These are phyloP conservation scores for Phlegmacium glaucopus DNA, from an alignment of 768 basidiomycete species.

Conservation along the genomic window DNA sequence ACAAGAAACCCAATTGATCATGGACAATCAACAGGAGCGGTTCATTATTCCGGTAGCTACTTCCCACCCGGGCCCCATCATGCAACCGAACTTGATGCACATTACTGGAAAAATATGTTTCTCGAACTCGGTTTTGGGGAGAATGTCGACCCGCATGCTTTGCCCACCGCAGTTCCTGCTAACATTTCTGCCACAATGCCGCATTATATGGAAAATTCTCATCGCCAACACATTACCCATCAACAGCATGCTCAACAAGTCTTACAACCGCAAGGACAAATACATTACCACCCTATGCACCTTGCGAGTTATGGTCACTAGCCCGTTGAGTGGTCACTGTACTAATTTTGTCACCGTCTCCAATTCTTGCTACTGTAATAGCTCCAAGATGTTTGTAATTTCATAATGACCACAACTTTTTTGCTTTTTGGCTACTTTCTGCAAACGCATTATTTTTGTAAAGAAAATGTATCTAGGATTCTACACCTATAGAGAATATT, in stretches of 20 bases:
- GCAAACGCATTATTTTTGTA: slow-evolving; percentile 15
- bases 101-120: slow-evolving; percentile 76
- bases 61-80: slow-evolving; percentile 37
- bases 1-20: slow-evolving; percentile 9
- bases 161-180: slow-evolving; percentile 18
- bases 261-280: slow-evolving; percentile 15
- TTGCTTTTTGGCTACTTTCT: slow-evolving; percentile 8
- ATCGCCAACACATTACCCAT: slow-evolving; percentile 9
- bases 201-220: slow-evolving; percentile 25
- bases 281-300: slow-evolving; percentile 20
- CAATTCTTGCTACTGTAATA: not conserved
- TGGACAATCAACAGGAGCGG: slow-evolving; percentile 3
- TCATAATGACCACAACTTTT: not conserved
- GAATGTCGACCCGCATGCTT: slow-evolving; percentile 29
- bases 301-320: slow-evolving; percentile 27
- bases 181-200: slow-evolving; percentile 18
- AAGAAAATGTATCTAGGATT: slow-evolving; percentile 23
- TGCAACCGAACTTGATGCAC: slow-evolving; percentile 57
- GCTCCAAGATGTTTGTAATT: not conserved
- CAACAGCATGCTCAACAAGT: slow-evolving; percentile 16
- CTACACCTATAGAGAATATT: slow-evolving; percentile 64
- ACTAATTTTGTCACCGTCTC: not conserved
- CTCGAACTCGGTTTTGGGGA: slow-evolving; percentile 69
- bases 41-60: slow-evolving; percentile 29
- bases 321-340: slow-evolving; percentile 8